phyloP scores from a whole-genome alignment of 768 basidiomycete genomes.

The Sutorius australiensis region DNA sequence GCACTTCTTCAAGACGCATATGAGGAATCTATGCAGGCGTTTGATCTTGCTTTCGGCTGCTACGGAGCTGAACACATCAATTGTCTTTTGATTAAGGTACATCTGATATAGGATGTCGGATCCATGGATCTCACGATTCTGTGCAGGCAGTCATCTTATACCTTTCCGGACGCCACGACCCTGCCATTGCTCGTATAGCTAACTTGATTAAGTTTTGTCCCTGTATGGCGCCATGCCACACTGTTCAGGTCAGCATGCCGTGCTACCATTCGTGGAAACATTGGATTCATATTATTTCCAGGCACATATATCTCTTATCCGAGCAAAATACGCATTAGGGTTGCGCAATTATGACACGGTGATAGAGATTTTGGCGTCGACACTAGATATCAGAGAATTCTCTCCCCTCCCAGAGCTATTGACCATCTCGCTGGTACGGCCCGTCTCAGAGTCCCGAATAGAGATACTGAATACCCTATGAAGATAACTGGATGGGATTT shows the following conservation, averaged over 20 bases:
- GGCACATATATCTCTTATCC: slow-evolving; percentile 12
- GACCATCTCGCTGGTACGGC: slow-evolving; percentile 14
- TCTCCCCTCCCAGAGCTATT: slow-evolving; percentile 6
- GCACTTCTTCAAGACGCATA: slow-evolving; percentile 10
- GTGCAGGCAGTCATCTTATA: slow-evolving; percentile 11
- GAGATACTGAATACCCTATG: neutral
- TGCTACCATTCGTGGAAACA: neutral
- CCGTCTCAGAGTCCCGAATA: neutral
- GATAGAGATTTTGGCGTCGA: slow-evolving; percentile 6
- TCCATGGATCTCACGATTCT: neutral
- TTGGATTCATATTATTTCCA: neutral
- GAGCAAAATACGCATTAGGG: slow-evolving; percentile 10
- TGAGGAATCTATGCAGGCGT: slow-evolving; percentile 15
- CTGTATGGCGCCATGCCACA: neutral
- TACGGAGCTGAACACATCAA: slow-evolving; percentile 4
- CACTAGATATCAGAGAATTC: neutral
- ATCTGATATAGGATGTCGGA: neutral
- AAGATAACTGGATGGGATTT: slow-evolving; percentile 20
- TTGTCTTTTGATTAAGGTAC: slow-evolving; percentile 17
- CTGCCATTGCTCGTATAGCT: slow-evolving; percentile 3
- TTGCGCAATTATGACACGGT: slow-evolving; percentile 5
- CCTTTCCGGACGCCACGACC: slow-evolving; percentile 1
- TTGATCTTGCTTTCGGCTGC: slow-evolving; percentile 12
- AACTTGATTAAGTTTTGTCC: slow-evolving; percentile 3
- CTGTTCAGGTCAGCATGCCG: slow-evolving; percentile 8